phyloP scores from a whole-genome alignment of 768 basidiomycete species.

The Termitomyces bulborhizus region DNA sequence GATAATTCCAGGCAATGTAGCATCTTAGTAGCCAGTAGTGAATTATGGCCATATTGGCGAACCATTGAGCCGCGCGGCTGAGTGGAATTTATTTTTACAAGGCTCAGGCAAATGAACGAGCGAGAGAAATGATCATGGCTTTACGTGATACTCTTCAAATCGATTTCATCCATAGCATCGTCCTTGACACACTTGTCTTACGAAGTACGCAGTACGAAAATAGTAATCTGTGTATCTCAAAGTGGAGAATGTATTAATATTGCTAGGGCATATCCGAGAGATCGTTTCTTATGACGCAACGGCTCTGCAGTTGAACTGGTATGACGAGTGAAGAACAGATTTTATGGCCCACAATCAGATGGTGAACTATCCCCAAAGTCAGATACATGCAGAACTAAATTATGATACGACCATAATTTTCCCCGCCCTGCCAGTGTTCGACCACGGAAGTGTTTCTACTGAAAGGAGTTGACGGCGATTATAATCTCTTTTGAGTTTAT shows the following conservation, averaged over 20 bases:
- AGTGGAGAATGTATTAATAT: not conserved
- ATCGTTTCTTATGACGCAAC: not conserved
- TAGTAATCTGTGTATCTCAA: not conserved
- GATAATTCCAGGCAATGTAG: too few species aligned
- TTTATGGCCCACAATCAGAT: not conserved
- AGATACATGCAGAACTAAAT: not conserved
- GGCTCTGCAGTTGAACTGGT: not conserved
- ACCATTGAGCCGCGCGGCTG: too few species aligned
- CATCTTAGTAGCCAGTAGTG: too few species aligned
- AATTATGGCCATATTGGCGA: too few species aligned
- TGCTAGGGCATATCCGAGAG: not conserved
- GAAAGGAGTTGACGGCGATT: not conserved
- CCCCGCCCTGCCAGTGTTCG: not conserved
- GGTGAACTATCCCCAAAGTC: not conserved
- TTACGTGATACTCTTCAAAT: not conserved
- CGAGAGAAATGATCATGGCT: too few species aligned
- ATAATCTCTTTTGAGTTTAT: not conserved
- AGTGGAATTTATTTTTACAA: too few species aligned
- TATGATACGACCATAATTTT: not conserved
- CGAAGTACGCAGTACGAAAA: too few species aligned
- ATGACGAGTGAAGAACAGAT: not conserved
- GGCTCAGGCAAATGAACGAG: too few species aligned
- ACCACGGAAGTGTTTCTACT: not conserved
- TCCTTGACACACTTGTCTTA: not conserved
- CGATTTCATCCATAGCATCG: not conserved